These are phyloP conservation scores for Linum usitatissimum DNA, from an alignment of 345 rosid genomes.

Conservation along the genomic window DNA sequence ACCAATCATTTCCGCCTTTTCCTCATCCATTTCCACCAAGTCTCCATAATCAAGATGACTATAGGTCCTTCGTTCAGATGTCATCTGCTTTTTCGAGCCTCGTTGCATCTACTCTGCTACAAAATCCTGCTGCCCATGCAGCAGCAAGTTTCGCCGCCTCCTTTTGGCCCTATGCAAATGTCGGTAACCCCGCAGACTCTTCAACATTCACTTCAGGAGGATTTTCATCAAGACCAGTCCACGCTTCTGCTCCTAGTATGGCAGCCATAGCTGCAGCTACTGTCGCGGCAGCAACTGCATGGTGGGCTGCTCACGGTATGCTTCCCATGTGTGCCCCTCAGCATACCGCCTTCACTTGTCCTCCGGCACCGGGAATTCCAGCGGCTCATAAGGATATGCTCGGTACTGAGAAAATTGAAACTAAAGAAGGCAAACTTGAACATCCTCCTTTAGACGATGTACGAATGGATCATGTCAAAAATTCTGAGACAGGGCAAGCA, in stretches of 20 bases:
- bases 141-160: conserved; percentile 78
- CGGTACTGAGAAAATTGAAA: conserved; percentile 21
- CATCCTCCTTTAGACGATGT: conserved; percentile 30
- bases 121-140: conserved; percentile 76
- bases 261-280: conserved; percentile 80
- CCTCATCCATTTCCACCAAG: conserved; percentile 38
- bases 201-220: conserved; percentile 13
- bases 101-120: conserved; percentile 54
- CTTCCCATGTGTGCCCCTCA: conserved; percentile 68
- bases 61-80: conserved; percentile 52
- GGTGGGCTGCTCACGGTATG: conserved; percentile 96
- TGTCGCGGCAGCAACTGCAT: conserved; percentile 91
- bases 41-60: conserved; percentile 50
- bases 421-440: conserved; percentile 23
- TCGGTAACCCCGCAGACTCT: conserved; percentile 42
- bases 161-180: conserved; percentile 57
- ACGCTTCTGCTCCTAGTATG: conserved; percentile 42
- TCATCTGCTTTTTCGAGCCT: conserved; percentile 72
- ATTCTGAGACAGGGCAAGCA: conserved; percentile 26
- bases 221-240: conserved; percentile 29
- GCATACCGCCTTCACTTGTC: conserved; percentile 40
- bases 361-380: conserved; percentile 37
- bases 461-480: conserved; percentile 11
- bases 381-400: conserved; percentile 14
- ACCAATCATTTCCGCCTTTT: conserved; percentile 42